Conservation (phyloP, 192 early-diverging fungal species). For the Coemansia sp. region DNA sequence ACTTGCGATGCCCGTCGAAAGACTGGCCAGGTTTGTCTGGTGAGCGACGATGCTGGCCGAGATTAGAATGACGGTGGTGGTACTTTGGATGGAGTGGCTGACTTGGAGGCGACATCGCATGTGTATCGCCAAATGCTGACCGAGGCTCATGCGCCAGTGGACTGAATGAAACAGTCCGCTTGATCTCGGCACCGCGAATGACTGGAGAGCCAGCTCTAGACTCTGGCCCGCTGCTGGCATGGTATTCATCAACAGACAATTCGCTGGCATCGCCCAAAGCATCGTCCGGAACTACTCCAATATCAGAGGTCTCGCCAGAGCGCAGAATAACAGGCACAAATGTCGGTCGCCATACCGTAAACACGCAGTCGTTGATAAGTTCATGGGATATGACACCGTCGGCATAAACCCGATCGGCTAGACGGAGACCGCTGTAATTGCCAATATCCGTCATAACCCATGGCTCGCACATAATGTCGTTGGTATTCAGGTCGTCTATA, state of each 20-base stretch:
- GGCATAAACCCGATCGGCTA: conserved; percentile 51
- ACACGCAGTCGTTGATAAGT: conserved; percentile 50
- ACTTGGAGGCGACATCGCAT: neutral
- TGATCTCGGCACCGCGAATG: neutral
- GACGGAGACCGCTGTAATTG: conserved; percentile 50
- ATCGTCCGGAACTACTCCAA: neutral
- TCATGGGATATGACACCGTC: conserved; percentile 53
- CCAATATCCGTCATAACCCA: conserved; percentile 58
- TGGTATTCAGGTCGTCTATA: conserved; percentile 35
- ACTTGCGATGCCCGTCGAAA: neutral
- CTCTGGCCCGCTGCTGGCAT: neutral
- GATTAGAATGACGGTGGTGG: neutral
- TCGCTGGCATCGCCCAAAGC: conserved; percentile 16
- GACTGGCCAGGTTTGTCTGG: neutral
- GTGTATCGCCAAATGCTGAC: neutral
- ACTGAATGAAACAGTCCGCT: conserved; percentile 13
- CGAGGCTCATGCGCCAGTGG: conserved; percentile 5
- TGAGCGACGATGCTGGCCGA: conserved; percentile 2
- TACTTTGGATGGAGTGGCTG: neutral
- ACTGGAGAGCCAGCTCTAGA: conserved; percentile 6
- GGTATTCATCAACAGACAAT: conserved; percentile 15
- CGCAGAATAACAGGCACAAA: conserved; percentile 41
- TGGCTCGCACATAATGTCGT: conserved; percentile 55
- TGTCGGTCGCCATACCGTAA: conserved; percentile 54
- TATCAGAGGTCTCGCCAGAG: conserved; percentile 8